Percentiles rank a stretch among this genome's conserved stretches.
Evolutionary conservation across 345 rosid species (phyloP).

Genomic region (Adansonia digitata): DNA sequence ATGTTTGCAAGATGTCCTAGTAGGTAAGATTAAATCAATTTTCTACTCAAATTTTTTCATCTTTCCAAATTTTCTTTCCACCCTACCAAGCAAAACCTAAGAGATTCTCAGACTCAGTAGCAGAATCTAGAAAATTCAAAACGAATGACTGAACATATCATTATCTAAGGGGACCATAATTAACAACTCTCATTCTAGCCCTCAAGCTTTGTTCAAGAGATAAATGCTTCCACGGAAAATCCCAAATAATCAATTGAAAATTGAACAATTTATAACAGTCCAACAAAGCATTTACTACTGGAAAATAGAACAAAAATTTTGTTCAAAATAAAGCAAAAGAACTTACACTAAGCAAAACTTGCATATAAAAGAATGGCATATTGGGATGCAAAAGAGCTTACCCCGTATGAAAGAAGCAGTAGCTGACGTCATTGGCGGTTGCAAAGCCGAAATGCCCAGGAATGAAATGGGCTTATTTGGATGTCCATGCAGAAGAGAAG

Average conservation of each 20-base stretch:
- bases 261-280: background rate
- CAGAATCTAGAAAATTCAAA: background rate
- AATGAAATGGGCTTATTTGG: background rate
- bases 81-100: background rate
- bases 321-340: background rate
- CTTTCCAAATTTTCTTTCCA: background rate
- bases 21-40: background rate
- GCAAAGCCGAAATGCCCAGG: background rate
- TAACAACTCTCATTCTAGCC: background rate
- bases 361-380: background rate
- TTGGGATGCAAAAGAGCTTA: background rate
- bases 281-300: background rate
- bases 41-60: background rate
- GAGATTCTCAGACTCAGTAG: background rate
- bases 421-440: background rate
- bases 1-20: background rate
- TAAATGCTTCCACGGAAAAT: background rate
- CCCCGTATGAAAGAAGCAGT: conserved; percentile 1
- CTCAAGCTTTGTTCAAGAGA: background rate
- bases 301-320: background rate
- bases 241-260: background rate
- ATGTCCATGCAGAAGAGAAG: background rate
- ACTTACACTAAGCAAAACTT: background rate
- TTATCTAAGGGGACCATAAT: background rate
- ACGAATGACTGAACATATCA: background rate